Conservation (phyloP, 257 asterid species). For the Ajuga chamaepitys region DNA sequence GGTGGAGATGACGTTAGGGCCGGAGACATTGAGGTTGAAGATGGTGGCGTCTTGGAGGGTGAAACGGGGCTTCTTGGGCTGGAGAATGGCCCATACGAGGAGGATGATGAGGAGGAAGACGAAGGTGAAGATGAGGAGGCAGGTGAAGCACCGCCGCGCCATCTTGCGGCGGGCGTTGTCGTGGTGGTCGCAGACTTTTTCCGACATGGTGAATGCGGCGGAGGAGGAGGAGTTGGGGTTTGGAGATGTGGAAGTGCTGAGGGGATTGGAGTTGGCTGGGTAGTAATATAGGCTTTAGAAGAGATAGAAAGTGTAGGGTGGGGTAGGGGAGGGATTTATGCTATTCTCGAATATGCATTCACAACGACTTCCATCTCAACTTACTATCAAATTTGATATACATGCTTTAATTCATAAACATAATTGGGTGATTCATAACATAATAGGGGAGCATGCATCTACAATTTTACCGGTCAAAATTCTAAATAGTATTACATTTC, state of each 20-base stretch:
- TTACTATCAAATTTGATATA: too few relatives aligned
- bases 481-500: too few relatives aligned
- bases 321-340: not conserved
- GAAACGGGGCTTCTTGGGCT: slow-evolving; percentile 72
- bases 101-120: slow-evolving; percentile 46
- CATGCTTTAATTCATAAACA: too few relatives aligned
- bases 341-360: not conserved
- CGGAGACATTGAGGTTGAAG: slow-evolving; percentile 64
- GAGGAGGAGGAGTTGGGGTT: slow-evolving; percentile 16
- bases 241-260: not conserved
- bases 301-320: not conserved
- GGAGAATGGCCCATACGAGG: slow-evolving; percentile 66
- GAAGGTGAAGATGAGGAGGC: slow-evolving; percentile 29
- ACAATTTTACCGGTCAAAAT: too few relatives aligned
- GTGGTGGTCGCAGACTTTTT: slow-evolving; percentile 60
- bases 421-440: too few relatives aligned
- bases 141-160: slow-evolving; percentile 26
- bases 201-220: slow-evolving; percentile 40
- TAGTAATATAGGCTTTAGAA: slow-evolving; percentile 6
- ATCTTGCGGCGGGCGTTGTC: slow-evolving; percentile 14
- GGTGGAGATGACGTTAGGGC: slow-evolving; percentile 73
- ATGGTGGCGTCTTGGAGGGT: slow-evolving; percentile 89
- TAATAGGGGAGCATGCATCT: too few relatives aligned
- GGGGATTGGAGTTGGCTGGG: not conserved
- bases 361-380: not conserved